Conservation (phyloP, 2,329 filamentous ascomycete genomes). For the Aspergillus tanneri region DNA sequence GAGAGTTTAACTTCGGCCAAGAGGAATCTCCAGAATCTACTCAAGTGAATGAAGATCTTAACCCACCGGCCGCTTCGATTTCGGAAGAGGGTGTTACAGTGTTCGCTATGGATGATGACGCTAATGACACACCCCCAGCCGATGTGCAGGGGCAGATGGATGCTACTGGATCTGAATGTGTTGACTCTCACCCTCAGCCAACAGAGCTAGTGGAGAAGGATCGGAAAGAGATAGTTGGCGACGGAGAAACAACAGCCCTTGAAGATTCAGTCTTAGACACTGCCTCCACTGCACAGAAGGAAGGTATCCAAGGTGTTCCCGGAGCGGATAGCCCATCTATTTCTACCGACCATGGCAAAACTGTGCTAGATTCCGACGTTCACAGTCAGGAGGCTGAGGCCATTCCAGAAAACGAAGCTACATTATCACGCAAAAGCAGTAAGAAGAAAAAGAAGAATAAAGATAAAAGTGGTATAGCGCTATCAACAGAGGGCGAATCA, state of each 20-base stretch:
- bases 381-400: neutral
- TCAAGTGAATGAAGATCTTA: neutral
- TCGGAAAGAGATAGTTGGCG: neutral
- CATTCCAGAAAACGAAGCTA: neutral
- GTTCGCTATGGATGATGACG: neutral
- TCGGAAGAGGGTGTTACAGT: neutral
- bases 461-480: conserved; percentile 15
- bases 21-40: neutral
- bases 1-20: neutral
- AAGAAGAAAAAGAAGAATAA: conserved; percentile 27
- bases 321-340: neutral
- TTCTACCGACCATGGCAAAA: neutral
- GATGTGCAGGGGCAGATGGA: neutral
- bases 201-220: neutral
- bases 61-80: neutral
- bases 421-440: conserved; percentile 17
- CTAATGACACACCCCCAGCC: neutral
- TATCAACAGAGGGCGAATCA: conserved; percentile 6
- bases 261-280: neutral
- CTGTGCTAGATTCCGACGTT: neutral
- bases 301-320: neutral
- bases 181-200: neutral
- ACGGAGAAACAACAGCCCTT: neutral
- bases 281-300: neutral
- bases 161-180: neutral